Conservation (phyloP, 257 asterid genomes). For the Solanum bukasovii region DNA sequence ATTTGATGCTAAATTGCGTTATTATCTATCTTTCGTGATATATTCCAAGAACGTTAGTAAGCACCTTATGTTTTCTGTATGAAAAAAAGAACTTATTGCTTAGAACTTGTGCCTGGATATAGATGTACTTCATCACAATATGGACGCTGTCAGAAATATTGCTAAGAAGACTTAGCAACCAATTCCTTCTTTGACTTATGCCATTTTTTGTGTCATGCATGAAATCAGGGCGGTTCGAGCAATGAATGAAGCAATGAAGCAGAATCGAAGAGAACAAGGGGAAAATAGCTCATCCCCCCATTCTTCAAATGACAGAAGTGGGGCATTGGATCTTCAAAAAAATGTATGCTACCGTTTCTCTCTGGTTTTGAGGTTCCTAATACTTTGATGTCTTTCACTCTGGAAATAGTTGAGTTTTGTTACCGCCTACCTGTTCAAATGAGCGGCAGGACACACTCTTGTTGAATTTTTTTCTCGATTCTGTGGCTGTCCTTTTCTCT, state of each 20-base stretch:
- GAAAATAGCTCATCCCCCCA: conserved; percentile 42
- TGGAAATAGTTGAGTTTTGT: neutral
- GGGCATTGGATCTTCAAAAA: conserved; percentile 33
- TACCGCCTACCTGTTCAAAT: neutral
- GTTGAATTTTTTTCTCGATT: neutral
- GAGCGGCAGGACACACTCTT: neutral
- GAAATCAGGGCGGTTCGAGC: conserved; percentile 85
- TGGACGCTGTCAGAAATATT: neutral
- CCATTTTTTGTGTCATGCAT: neutral
- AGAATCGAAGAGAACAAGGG: conserved; percentile 70
- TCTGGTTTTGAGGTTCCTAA: neutral
- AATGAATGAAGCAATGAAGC: conserved; percentile 93
- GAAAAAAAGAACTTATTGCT: neutral
- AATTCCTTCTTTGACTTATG: neutral
- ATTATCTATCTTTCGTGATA: neutral
- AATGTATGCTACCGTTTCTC: conserved; percentile 44
- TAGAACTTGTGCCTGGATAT: neutral
- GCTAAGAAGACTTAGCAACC: neutral
- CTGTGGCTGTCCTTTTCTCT: neutral
- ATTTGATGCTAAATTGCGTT: neutral
- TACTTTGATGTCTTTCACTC: neutral
- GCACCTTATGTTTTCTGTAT: neutral
- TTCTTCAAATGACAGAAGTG: conserved; percentile 34
- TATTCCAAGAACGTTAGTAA: neutral
- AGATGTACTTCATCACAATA: neutral